Percentiles rank a stretch among this genome's conserved stretches.
These are phyloP conservation scores for Bonia amplexicaulis DNA, from an alignment of 176 grass and related monocot species.

Conservation along the genomic window DNA sequence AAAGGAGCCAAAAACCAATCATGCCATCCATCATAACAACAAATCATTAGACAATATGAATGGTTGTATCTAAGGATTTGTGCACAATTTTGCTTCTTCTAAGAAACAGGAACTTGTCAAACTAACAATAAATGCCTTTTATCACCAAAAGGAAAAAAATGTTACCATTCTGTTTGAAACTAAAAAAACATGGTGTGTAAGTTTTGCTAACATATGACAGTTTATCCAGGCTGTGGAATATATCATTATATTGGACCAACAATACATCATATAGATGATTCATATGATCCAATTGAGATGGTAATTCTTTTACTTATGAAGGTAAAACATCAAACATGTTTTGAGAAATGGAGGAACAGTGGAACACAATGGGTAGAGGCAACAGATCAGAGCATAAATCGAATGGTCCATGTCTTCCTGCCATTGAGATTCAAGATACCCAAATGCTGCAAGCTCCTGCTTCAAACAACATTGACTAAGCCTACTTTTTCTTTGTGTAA, in stretches of 20 bases:
- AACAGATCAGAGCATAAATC: slow-evolving; percentile 9
- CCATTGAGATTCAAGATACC: not conserved
- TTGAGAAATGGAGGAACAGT: not conserved
- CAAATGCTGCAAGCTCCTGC: not conserved
- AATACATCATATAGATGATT: not conserved
- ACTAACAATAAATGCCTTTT: not conserved
- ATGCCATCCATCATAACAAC: not conserved
- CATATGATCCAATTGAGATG: not conserved
- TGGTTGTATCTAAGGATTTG: not conserved
- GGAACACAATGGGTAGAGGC: not conserved
- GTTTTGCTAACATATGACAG: not conserved
- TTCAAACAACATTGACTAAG: not conserved
- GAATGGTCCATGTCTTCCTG: slow-evolving; percentile 3
- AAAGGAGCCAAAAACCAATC: not conserved
- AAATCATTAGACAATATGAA: not conserved
- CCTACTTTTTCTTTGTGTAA: not conserved
- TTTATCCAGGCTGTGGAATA: not conserved
- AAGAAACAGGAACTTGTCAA: not conserved
- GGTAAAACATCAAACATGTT: not conserved
- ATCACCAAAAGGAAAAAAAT: not conserved
- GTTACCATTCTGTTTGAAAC: not conserved
- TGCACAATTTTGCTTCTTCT: not conserved
- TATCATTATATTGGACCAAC: not conserved
- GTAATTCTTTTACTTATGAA: not conserved
- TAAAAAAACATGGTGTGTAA: not conserved